These are phyloP conservation scores for Mycogone perniciosa DNA, from an alignment of 2,329 filamentous ascomycete species.

Conservation along the genomic window DNA sequence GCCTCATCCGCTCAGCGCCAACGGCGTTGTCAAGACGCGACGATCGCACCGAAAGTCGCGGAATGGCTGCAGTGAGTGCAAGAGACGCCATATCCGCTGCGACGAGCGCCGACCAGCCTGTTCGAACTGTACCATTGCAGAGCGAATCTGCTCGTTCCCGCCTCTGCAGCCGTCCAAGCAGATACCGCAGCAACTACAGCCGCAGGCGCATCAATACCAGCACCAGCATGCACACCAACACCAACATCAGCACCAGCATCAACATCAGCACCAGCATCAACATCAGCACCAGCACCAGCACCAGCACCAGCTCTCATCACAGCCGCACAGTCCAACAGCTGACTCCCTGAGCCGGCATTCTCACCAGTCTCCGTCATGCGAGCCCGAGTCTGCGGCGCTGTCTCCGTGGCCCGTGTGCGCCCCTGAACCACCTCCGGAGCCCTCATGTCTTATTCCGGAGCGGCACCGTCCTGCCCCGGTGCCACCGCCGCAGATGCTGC, in stretches of 20 bases:
- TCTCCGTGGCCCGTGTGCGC: slow-evolving; percentile 1
- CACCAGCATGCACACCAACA: not conserved
- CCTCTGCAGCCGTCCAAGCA: not conserved
- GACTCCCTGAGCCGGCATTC: slow-evolving; percentile 8
- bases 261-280: slow-evolving; percentile 6
- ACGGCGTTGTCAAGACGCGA: slow-evolving; percentile 25
- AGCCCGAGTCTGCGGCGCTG: slow-evolving; percentile 5
- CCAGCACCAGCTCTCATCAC: slow-evolving; percentile 2
- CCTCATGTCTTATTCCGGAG: slow-evolving; percentile 4
- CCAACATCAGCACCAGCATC: slow-evolving; percentile 1
- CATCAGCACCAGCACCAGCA: slow-evolving; percentile 7
- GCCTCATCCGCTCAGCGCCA: slow-evolving; percentile 10
- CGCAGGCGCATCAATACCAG: not conserved
- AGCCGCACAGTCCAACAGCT: slow-evolving; percentile 9
- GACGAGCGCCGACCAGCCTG: slow-evolving; percentile 36
- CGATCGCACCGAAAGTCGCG: slow-evolving; percentile 36
- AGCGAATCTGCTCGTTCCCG: slow-evolving; percentile 32
- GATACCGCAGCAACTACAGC: not conserved
- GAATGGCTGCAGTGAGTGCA: slow-evolving; percentile 35
- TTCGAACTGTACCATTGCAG: slow-evolving; percentile 33
- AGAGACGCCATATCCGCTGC: slow-evolving; percentile 36
- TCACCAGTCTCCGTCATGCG: slow-evolving; percentile 9
- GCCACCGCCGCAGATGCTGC: slow-evolving; percentile 8
- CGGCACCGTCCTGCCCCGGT: slow-evolving; percentile 4
- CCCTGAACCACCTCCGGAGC: slow-evolving; percentile 1